Evolutionary conservation across 148 eudicot species (phyloP).

Genomic region (Hydrangea macrophylla): DNA sequence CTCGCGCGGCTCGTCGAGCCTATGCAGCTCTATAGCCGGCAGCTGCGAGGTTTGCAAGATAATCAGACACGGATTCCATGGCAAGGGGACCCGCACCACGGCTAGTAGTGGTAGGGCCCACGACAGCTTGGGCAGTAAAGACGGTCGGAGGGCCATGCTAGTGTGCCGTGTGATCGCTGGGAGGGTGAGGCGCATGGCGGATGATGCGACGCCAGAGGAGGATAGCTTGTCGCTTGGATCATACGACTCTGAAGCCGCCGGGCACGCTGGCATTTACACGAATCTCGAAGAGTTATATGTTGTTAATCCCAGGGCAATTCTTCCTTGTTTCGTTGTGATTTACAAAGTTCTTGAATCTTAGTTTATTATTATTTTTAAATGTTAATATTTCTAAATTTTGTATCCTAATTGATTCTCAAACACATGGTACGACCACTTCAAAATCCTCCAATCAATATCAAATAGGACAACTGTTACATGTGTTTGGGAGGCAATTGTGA

Average conservation of each 20-base stretch:
- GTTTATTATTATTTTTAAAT: too few species aligned
- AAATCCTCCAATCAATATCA: too few species aligned
- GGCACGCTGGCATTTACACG: constrained; percentile 62
- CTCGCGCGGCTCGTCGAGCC: constrained; percentile 65
- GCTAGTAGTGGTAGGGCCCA: constrained; percentile 95
- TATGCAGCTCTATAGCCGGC: constrained; percentile 59
- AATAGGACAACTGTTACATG: too few species aligned
- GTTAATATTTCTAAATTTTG: too few species aligned
- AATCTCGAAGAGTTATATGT: constrained; percentile 74
- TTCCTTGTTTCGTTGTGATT: constrained; percentile 93
- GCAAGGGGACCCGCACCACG: constrained; percentile 64
- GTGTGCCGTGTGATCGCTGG: constrained; percentile 97
- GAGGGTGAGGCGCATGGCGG: constrained; percentile 49
- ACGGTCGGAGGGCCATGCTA: constrained; percentile 71
- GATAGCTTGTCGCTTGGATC: constrained; percentile 20
- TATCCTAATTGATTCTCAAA: too few species aligned
- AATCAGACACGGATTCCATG: constrained; percentile 76
- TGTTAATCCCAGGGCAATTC: constrained; percentile 72
- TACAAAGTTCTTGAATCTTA: constrained; percentile 52
- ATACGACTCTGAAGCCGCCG: constrained; percentile 80
- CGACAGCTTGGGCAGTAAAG: constrained; percentile 41
- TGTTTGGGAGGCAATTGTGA: too few species aligned
- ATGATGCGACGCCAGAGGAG: constrained; percentile 36
- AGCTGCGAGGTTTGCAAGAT: constrained; percentile 82
- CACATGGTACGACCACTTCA: too few species aligned